phyloP scores from a whole-genome alignment of 2,329 filamentous ascomycete genomes.

The Penicillium sp. region DNA sequence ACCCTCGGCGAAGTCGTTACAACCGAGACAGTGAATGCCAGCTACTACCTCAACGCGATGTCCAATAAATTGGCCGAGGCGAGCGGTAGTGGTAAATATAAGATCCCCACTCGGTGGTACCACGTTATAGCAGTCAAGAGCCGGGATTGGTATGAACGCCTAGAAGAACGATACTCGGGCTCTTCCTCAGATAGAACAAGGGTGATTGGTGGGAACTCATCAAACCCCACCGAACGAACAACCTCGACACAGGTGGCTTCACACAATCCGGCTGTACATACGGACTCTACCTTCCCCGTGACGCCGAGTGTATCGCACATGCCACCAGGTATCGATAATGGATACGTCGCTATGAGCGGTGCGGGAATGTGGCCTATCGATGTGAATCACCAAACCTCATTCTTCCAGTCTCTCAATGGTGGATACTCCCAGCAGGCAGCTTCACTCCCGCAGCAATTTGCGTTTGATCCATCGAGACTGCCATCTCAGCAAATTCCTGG shows the following conservation, averaged over 20 bases:
- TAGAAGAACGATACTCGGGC: conserved; percentile 25
- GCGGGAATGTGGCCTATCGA: conserved; percentile 26
- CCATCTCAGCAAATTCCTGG: conserved; percentile 16
- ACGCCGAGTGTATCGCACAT: conserved; percentile 14
- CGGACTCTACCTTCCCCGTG: conserved; percentile 16
- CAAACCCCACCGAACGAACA: conserved; percentile 13
- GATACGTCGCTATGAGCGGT: conserved; percentile 22
- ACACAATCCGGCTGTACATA: conserved; percentile 4
- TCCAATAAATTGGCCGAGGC: conserved; percentile 33
- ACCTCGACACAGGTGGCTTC: conserved; percentile 4
- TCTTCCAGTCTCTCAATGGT: conserved; percentile 13
- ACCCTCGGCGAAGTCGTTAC: conserved; percentile 32
- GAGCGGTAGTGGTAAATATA: conserved; percentile 33
- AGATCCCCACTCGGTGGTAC: conserved; percentile 35
- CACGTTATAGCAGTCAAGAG: conserved; percentile 32
- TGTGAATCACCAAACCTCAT: conserved; percentile 11
- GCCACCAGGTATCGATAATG: conserved; percentile 18
- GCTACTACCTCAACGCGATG: conserved; percentile 33
- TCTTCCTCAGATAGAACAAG: conserved; percentile 5
- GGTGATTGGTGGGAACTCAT: conserved; percentile 13
- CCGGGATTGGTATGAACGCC: conserved; percentile 33
- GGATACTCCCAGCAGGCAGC: conserved; percentile 21
- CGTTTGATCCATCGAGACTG: conserved; percentile 22
- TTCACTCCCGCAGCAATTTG: conserved; percentile 23
- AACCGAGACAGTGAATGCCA: conserved; percentile 30